Base-by-base conservation (phyloP, 192 early-diverging fungal genomes). In the Backusella psychrophila region DNA sequence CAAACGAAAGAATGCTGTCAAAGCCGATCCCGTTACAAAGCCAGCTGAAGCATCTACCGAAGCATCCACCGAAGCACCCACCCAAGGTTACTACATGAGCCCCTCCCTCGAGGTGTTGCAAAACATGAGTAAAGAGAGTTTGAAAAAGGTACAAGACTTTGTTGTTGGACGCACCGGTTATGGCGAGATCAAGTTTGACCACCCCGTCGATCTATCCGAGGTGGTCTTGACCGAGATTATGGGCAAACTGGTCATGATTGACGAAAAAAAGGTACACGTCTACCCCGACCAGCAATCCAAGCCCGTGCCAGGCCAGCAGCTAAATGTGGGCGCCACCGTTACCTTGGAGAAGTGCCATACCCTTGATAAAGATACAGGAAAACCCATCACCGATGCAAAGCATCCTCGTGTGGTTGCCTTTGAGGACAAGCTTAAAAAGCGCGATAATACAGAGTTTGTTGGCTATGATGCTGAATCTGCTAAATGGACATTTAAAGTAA, bases 401-500 rank as follows among this genome's bases (percentile, higher is more conserved):
- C 93, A 96, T 42, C 90, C 92, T 49, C 83, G 87, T 11, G 87
- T 91, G 72, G 86, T 90, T 69, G 85, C 86, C 56, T 93, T 94
- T 70, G 79, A 93, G 69, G 85, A 87, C 39, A 90, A 91, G 12
- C 84, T 99, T 29, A 88, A 88, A 73, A 80, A 77, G 6, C 89
- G 94, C 17, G 78, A 86, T 31, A 93, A 93, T 52, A 98, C 96
- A 3, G 83, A 89, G 66, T 96, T 97, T 83, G 80, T 95, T 19
- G 90, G 90, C 38, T 99, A 88, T 81, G 81, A 88, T 42, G 73
- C 88, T 65, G 81, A 86, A 19, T 89, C 90, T 31, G 98, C 97
- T 19, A 88, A 87, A 0, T 99, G 97, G 97, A 91, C 85, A 29
- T 98, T 99, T 85, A 77, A 87, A 21, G 96, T 98, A n/a, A 86